Conservation (phyloP, 805 yeast genomes). For the Pichia occidentalis region DNA sequence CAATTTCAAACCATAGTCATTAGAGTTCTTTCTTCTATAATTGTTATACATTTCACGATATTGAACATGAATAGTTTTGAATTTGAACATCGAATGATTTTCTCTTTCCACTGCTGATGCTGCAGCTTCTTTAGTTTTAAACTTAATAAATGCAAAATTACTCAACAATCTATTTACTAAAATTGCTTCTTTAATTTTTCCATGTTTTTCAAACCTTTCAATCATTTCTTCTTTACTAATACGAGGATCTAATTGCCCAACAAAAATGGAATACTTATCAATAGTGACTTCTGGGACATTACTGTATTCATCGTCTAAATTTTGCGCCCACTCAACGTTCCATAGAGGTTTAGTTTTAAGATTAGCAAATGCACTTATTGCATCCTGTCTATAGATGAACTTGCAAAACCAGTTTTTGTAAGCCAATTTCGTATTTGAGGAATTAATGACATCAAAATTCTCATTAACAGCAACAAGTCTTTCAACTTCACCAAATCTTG, state of each 20-base stretch:
- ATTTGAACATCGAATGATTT: conserved; percentile 69
- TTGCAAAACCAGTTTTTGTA: conserved; percentile 58
- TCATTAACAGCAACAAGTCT: conserved; percentile 41
- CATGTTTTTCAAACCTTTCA: conserved; percentile 61
- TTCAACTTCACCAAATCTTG: conserved; percentile 71
- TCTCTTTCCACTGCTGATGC: conserved; percentile 83
- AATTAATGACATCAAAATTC: conserved; percentile 26
- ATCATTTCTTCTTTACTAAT: conserved; percentile 50
- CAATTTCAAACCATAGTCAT: conserved; percentile 23
- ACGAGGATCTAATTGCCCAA: conserved; percentile 59
- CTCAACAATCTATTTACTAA: conserved; percentile 46
- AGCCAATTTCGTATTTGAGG: conserved; percentile 8
- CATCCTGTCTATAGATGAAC: conserved; percentile 79
- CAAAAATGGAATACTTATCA: conserved; percentile 69
- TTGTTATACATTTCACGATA: conserved; percentile 55
- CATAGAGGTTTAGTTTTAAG: conserved; percentile 49
- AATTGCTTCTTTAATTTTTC: conserved; percentile 50
- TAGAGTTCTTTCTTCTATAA: conserved; percentile 27
- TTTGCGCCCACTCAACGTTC: conserved; percentile 81
- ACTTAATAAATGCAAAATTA: conserved; percentile 71
- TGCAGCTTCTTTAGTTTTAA: conserved; percentile 59
- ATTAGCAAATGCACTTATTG: conserved; percentile 75
- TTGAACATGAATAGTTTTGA: conserved; percentile 79
- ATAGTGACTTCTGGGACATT: conserved; percentile 38
- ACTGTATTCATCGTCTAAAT: conserved; percentile 47